A percentile compares a stretch with the other conserved stretches of the same genome.
Conservation (phyloP, 179 eudicot genomes). For the Amaranthus tricolor region DNA sequence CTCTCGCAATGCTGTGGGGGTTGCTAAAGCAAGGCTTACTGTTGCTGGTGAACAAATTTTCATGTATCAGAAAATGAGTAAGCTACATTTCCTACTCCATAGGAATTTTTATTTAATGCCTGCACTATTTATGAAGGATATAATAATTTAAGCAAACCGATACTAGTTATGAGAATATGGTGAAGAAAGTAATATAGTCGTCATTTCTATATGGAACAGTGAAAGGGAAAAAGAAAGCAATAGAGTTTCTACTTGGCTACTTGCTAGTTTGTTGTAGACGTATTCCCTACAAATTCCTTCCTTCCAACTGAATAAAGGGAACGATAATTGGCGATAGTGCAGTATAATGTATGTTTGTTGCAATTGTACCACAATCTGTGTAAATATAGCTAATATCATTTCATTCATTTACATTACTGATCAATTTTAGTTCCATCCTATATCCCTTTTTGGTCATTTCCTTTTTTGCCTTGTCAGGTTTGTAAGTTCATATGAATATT, state of each 20-base stretch:
- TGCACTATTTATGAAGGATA: background rate
- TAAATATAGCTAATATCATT: conserved; percentile 35
- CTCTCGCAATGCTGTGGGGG: conserved; percentile 3
- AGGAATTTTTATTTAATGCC: background rate
- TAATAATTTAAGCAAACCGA: background rate
- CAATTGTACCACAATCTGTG: conserved; percentile 29
- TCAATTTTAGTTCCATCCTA: conserved; percentile 9
- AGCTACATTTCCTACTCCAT: conserved; percentile 7
- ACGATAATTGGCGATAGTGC: conserved; percentile 8
- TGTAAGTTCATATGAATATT: conserved; percentile 24
- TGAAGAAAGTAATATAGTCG: background rate
- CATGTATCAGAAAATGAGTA: conserved; percentile 7
- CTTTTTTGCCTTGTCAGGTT: background rate
- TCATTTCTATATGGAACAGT: conserved; percentile 4
- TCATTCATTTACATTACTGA: conserved; percentile 29
- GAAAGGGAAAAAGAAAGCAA: background rate
- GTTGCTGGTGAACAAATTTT: background rate
- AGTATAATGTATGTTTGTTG: conserved; percentile 25
- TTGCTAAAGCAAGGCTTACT: conserved; percentile 9
- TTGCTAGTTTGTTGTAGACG: conserved; percentile 12
- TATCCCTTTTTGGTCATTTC: background rate
- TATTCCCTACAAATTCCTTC: conserved; percentile 16
- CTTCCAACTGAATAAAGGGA: conserved; percentile 21
- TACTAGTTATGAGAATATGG: background rate
- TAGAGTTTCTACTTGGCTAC: background rate